Percentiles rank a stretch among this genome's conserved stretches.
Evolutionary conservation across 176 grass and related monocot species (phyloP).

Genomic region (Cenchrus purpureus): DNA sequence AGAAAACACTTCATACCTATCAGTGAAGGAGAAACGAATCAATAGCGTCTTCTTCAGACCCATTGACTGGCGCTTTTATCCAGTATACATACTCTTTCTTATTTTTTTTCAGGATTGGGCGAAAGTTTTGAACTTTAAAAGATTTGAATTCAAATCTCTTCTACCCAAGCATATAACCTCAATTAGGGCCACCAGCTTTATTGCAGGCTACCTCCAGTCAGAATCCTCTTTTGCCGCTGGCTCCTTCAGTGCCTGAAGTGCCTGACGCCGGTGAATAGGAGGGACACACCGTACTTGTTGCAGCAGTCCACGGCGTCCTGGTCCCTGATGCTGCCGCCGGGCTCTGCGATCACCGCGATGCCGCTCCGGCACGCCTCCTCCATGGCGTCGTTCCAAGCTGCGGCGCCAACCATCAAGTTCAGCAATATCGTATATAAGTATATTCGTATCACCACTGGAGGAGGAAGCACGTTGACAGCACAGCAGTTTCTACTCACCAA

Average conservation of each 20-base stretch:
- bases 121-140: too few species aligned
- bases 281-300: constrained; percentile 85
- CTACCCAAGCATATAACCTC: not conserved
- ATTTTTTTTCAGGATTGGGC: too few species aligned
- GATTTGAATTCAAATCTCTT: too few species aligned
- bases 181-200: not conserved
- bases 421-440: not conserved
- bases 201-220: not conserved
- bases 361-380: constrained; percentile 86
- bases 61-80: too few species aligned
- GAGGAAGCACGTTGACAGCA: too few species aligned
- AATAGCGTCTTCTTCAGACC: too few species aligned
- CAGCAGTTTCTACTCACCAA: constrained; percentile 46
- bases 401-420: not conserved
- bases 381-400: constrained; percentile 99
- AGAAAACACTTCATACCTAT: too few species aligned
- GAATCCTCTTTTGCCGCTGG: not conserved
- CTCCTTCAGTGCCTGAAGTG: constrained; percentile 76
- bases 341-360: constrained; percentile 67
- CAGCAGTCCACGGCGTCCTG: constrained; percentile 84
- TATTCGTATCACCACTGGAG: not conserved
- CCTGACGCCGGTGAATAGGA: constrained; percentile 82
- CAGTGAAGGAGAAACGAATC: too few species aligned
- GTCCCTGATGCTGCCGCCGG: constrained; percentile 82
- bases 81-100: too few species aligned